Evolutionary conservation across 257 asterid genomes (phyloP).

Genomic region (Eucommia ulmoides): DNA sequence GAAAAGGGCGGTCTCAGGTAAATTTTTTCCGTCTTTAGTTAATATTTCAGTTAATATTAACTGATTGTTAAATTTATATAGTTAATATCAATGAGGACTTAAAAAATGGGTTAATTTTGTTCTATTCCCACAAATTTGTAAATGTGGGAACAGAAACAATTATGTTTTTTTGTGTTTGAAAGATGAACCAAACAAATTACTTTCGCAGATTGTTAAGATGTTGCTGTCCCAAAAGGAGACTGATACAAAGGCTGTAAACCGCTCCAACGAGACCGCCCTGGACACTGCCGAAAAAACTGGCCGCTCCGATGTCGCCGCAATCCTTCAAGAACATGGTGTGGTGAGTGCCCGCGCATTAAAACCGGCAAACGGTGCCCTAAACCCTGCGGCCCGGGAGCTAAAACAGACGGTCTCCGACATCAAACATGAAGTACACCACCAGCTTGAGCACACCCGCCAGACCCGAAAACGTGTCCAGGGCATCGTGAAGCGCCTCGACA

Average conservation of each 20-base stretch:
- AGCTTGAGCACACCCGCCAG: constrained; percentile 30
- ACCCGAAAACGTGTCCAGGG: constrained; percentile 33
- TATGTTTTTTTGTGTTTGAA: too few species aligned
- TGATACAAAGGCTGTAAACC: neutral
- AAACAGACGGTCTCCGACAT: constrained; percentile 43
- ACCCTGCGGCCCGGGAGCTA: constrained; percentile 46
- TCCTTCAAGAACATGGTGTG: neutral
- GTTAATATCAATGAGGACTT: too few species aligned
- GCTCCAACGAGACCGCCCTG: neutral
- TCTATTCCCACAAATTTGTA: neutral
- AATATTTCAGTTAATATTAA: too few species aligned
- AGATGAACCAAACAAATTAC: too few species aligned
- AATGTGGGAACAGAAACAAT: too few species aligned
- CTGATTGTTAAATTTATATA: too few species aligned
- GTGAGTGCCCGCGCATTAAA: constrained; percentile 13
- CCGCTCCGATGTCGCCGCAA: neutral
- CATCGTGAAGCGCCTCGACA: constrained; percentile 34
- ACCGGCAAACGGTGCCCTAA: constrained; percentile 41
- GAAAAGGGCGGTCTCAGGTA: constrained; percentile 51
- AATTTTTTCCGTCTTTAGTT: neutral
- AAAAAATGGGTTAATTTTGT: neutral
- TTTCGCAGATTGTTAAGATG: neutral
- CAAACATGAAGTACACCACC: constrained; percentile 39
- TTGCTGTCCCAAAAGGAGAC: neutral
- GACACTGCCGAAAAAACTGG: neutral